phyloP scores from a whole-genome alignment of 768 basidiomycete species.

The Kwoniella dendrophila region DNA sequence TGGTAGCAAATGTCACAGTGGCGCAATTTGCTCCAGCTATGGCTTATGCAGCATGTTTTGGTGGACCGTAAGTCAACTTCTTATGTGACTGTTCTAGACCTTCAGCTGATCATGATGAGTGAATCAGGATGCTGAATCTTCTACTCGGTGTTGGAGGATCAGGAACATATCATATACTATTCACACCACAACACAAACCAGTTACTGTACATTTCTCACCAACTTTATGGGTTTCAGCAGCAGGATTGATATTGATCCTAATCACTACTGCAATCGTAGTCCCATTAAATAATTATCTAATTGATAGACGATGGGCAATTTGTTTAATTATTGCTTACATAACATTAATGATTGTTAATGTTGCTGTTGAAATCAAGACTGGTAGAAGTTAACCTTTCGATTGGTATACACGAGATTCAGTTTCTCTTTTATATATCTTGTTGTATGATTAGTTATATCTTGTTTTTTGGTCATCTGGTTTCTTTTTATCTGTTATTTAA shows the following conservation, averaged over 20 bases:
- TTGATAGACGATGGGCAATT: conserved; percentile 79
- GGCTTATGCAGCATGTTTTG: conserved; percentile 56
- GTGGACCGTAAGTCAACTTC: conserved; percentile 37
- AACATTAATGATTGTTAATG: conserved; percentile 73
- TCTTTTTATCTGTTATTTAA: too few species aligned
- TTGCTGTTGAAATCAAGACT: conserved; percentile 70
- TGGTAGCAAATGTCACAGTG: conserved; percentile 95
- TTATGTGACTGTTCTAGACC: conserved; percentile 25
- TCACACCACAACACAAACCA: conserved; percentile 66
- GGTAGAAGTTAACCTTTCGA: conserved; percentile 22
- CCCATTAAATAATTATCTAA: conserved; percentile 77
- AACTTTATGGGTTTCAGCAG: conserved; percentile 79
- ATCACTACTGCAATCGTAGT: conserved; percentile 77
- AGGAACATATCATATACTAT: conserved; percentile 72
- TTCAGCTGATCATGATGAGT: conserved; percentile 6
- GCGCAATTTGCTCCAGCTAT: conserved; percentile 62
- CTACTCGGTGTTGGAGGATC: conserved; percentile 80
- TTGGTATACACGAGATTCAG: not conserved
- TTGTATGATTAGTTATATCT: not conserved
- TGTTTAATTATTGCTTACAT: conserved; percentile 74
- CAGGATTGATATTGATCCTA: conserved; percentile 78
- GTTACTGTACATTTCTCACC: conserved; percentile 74
- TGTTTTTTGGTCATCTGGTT: too few species aligned
- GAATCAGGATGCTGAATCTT: conserved; percentile 55
- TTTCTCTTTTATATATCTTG: not conserved